A percentile compares a stretch with the other conserved stretches of the same genome.
Conservation (phyloP, 371 early-diverging fungal species). For the Coemansia sp. region DNA sequence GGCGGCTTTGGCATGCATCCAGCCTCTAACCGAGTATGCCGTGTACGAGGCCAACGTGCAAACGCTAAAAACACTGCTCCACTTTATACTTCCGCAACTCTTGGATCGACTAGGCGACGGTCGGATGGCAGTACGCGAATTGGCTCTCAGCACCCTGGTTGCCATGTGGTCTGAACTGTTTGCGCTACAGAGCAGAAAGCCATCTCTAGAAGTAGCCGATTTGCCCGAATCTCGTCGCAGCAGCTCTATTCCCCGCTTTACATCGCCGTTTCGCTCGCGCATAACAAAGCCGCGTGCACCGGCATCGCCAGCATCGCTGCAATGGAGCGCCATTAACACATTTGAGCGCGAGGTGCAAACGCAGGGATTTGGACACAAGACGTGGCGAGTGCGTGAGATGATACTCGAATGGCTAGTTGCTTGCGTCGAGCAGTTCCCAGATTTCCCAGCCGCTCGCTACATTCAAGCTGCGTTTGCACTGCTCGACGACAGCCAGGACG, state of each 20-base stretch:
- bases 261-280: slow-evolving; percentile 32
- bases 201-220: slow-evolving; percentile 6
- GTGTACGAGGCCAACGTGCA: slow-evolving; percentile 16
- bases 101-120: slow-evolving; percentile 53
- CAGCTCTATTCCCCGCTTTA: slow-evolving; percentile 26
- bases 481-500: slow-evolving; percentile 53
- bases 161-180: slow-evolving; percentile 42
- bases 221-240: slow-evolving; percentile 13
- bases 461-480: slow-evolving; percentile 29
- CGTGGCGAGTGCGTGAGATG: slow-evolving; percentile 54
- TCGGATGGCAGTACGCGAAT: slow-evolving; percentile 49
- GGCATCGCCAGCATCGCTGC: slow-evolving; percentile 13
- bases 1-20: slow-evolving; percentile 45
- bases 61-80: slow-evolving; percentile 29
- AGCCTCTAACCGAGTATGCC: slow-evolving; percentile 32
- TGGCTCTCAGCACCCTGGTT: slow-evolving; percentile 36
- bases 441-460: slow-evolving; percentile 41
- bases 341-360: slow-evolving; percentile 49
- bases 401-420: slow-evolving; percentile 44
- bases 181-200: slow-evolving; percentile 14
- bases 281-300: slow-evolving; percentile 18
- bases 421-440: slow-evolving; percentile 40
- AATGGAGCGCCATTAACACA: slow-evolving; percentile 33
- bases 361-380: slow-evolving; percentile 51
- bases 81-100: slow-evolving; percentile 44